Percentiles rank a stretch among this genome's conserved stretches.
These are phyloP conservation scores for Quercus variabilis DNA, from an alignment of 306 rosid genomes.

Conservation along the genomic window DNA sequence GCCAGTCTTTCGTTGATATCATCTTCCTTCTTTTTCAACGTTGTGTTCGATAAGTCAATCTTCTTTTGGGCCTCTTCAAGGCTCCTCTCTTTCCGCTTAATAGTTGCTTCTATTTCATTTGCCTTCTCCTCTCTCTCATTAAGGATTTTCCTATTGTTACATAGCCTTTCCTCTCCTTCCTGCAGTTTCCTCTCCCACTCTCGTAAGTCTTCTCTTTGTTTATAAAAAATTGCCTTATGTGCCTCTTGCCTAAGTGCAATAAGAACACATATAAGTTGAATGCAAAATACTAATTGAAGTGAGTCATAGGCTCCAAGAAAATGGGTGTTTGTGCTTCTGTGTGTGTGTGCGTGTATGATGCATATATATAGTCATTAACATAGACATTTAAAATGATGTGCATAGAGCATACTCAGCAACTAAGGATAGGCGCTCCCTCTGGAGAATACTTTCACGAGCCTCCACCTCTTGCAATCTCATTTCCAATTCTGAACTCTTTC, in stretches of 20 bases:
- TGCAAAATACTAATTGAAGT: neutral
- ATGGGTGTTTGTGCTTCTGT: too few species aligned
- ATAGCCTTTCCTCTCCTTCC: constrained; percentile 64
- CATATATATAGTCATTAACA: neutral
- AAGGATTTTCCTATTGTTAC: constrained; percentile 41
- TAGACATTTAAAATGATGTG: neutral
- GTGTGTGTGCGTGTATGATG: neutral
- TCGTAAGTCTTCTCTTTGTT: constrained; percentile 68
- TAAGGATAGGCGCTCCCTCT: constrained; percentile 61
- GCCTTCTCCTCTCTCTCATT: constrained; percentile 56
- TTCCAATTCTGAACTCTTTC: constrained; percentile 67
- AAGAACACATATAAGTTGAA: neutral
- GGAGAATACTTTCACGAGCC: constrained; percentile 63
- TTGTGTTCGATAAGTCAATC: constrained; percentile 35
- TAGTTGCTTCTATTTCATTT: constrained; percentile 46
- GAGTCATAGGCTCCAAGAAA: constrained; percentile 9
- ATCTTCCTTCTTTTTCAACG: constrained; percentile 60
- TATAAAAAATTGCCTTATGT: constrained; percentile 52
- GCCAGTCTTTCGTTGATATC: constrained; percentile 45
- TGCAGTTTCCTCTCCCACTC: constrained; percentile 74
- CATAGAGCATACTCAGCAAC: constrained; percentile 55
- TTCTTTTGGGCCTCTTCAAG: constrained; percentile 50
- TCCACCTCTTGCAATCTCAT: constrained; percentile 74
- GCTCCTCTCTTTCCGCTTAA: constrained; percentile 58
- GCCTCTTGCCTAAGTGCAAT: constrained; percentile 66